These are phyloP conservation scores for Trichaptum fuscoviolaceum DNA, from an alignment of 768 basidiomycete species.

Conservation along the genomic window DNA sequence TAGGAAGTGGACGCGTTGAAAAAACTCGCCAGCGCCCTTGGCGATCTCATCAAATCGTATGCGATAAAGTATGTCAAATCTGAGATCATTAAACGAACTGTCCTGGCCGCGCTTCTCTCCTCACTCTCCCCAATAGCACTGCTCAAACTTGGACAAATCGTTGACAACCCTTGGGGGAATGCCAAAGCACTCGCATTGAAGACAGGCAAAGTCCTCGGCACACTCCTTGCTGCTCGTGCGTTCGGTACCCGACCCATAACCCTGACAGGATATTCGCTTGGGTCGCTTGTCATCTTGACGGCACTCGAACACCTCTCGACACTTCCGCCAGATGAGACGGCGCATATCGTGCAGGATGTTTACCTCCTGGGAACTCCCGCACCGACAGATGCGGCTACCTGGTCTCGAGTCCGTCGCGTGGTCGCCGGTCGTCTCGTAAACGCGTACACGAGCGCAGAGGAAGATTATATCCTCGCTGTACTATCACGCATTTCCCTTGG, in stretches of 20 bases:
- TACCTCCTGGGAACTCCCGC: conserved; percentile 50
- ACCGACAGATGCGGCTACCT: conserved; percentile 32
- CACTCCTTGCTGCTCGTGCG: conserved; percentile 41
- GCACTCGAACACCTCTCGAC: conserved; percentile 44
- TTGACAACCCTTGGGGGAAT: conserved; percentile 61
- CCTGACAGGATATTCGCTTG: conserved; percentile 53
- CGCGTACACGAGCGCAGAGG: conserved; percentile 34
- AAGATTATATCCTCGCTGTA: conserved; percentile 52
- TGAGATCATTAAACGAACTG: conserved; percentile 44
- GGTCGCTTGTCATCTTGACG: conserved; percentile 51
- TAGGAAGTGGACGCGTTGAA: conserved; percentile 54
- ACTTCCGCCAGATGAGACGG: conserved; percentile 38
- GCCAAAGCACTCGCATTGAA: conserved; percentile 46
- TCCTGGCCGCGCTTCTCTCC: conserved; percentile 43
- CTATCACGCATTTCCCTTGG: conserved; percentile 41
- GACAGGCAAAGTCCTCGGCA: conserved; percentile 49
- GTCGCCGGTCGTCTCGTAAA: conserved; percentile 51
- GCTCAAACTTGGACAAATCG: conserved; percentile 48
- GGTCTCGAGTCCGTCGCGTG: conserved; percentile 43
- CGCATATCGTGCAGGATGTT: conserved; percentile 47
- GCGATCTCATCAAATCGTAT: conserved; percentile 38
- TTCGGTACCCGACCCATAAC: conserved; percentile 52
- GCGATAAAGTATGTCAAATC: conserved; percentile 46
- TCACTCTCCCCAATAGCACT: conserved; percentile 47
- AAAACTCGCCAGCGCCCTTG: conserved; percentile 43